phyloP scores from a whole-genome alignment of 2,329 filamentous ascomycete genomes.

The Trichoderma breve region DNA sequence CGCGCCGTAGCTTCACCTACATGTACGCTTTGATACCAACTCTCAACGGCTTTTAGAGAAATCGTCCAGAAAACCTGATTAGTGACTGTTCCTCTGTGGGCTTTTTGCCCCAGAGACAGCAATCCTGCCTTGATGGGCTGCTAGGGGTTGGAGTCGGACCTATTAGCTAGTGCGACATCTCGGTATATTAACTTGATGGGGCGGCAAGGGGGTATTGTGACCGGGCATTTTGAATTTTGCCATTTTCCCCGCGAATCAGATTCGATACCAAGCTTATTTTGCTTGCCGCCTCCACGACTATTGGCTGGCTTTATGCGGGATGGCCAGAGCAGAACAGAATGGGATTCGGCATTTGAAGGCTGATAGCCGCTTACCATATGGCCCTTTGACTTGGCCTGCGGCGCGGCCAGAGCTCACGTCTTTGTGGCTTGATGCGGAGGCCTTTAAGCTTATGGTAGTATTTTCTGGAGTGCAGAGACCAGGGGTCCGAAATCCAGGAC shows the following conservation, averaged over 20 bases:
- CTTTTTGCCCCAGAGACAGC: neutral
- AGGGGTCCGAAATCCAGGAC: neutral
- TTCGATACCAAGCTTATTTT: neutral
- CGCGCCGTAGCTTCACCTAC: neutral
- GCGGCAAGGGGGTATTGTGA: neutral
- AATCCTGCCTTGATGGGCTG: neutral
- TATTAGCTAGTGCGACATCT: slow-evolving; percentile 18
- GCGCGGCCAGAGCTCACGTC: neutral
- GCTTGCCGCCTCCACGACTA: neutral
- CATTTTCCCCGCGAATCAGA: slow-evolving; percentile 15
- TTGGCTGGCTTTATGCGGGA: neutral
- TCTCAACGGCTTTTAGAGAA: neutral
- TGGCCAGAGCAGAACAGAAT: neutral
- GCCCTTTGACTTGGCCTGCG: neutral
- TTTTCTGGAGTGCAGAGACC: slow-evolving; percentile 13
- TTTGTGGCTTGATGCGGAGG: slow-evolving; percentile 2
- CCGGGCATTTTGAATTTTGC: neutral
- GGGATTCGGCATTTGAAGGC: neutral
- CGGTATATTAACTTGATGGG: slow-evolving; percentile 15
- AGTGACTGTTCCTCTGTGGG: neutral
- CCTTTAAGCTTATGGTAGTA: slow-evolving; percentile 10
- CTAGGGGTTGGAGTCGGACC: slow-evolving; percentile 15
- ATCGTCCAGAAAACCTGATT: neutral
- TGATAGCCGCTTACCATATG: neutral
- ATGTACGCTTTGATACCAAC: neutral